Evolutionary conservation across 352 stramenopile genomes (phyloP), one percentile per base, ranked within the genome.

Genomic region (Pythium monospermum): DNA sequence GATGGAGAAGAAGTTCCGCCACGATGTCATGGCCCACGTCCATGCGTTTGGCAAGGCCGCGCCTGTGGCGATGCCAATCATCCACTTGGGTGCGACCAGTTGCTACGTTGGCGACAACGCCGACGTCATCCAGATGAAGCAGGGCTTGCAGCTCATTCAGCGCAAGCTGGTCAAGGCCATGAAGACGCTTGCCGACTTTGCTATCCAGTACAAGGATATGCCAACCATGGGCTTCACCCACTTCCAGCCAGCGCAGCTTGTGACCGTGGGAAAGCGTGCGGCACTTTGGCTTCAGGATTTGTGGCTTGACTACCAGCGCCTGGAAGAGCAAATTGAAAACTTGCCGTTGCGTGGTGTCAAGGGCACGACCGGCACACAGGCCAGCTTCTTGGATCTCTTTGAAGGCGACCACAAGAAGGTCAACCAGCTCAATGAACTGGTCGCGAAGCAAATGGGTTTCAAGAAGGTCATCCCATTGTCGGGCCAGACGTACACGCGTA

Each of bases 51-150:
- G 97, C 56, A 95, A 98, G 65, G 90, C 85, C 23, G 97, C 92
- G 47, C 95, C 96, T 3, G 73, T 88, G 31, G 97, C 96, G 6
- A 99, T 98, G 93, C 94, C 95, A 32, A 98, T 99, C 55, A 99
- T 99, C 72, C 96, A 99, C 82, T 63, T 99, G 27, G 97, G 96
- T 37, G 97, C 97, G 16, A 99, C 96, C 28, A 98, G 83, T 38
- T 99, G 96, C 75, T 99, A 97, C 72, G 96, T 99, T 13, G 96
- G 96, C 16, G 97, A 99, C 77, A 99, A 99, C 70, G 98, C 96
- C 27, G 97, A 99, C 69, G 93, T 99, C 53, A 95, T 99, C 54
- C 96, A 99, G 56, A 60, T 99, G 50, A 95, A 96, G 58, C 94
- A 99, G 64, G 92, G 87, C 0, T 71, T 99, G 25, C 73, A 97